Evolutionary conservation across 2,329 filamentous ascomycete species (phyloP).

Genomic region (Talaromyces amestolkiae): DNA sequence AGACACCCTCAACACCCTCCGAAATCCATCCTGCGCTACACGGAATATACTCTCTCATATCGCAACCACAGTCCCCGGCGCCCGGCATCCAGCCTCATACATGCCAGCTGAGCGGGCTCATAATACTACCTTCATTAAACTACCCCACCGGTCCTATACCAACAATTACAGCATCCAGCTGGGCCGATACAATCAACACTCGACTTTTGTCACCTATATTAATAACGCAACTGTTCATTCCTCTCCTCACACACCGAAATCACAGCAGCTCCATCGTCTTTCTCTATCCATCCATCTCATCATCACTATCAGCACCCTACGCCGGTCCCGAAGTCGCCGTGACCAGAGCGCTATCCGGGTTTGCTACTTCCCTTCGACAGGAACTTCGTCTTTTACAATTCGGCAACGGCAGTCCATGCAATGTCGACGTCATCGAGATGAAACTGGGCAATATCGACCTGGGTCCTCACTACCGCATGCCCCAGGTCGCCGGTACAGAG

Average conservation of each 20-base stretch:
- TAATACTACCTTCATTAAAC: constrained; percentile 75
- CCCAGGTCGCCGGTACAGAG: constrained; percentile 48
- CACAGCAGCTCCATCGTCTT: constrained; percentile 49
- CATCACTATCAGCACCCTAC: constrained; percentile 43
- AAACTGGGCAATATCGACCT: constrained; percentile 91
- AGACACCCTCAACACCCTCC: constrained; percentile 55
- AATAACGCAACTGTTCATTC: constrained; percentile 84
- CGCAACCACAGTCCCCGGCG: constrained; percentile 71
- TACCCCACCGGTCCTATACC: constrained; percentile 83
- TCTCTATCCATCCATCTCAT: constrained; percentile 46
- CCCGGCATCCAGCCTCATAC: constrained; percentile 73
- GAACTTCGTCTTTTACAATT: constrained; percentile 70
- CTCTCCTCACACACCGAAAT: constrained; percentile 64
- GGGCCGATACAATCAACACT: constrained; percentile 88
- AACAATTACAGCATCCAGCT: constrained; percentile 76
- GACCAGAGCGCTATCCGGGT: constrained; percentile 82
- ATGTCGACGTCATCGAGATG: constrained; percentile 75
- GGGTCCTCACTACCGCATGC: constrained; percentile 55
- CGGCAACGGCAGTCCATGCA: constrained; percentile 32
- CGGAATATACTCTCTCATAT: constrained; percentile 70
- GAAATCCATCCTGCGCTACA: constrained; percentile 62
- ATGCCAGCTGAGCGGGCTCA: constrained; percentile 72
- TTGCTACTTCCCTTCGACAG: constrained; percentile 73
- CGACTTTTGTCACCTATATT: constrained; percentile 87
- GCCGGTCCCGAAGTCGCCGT: constrained; percentile 77